Base-by-base conservation (phyloP, 176 grass and related monocot species). In the Aegilops bicornis region DNA sequence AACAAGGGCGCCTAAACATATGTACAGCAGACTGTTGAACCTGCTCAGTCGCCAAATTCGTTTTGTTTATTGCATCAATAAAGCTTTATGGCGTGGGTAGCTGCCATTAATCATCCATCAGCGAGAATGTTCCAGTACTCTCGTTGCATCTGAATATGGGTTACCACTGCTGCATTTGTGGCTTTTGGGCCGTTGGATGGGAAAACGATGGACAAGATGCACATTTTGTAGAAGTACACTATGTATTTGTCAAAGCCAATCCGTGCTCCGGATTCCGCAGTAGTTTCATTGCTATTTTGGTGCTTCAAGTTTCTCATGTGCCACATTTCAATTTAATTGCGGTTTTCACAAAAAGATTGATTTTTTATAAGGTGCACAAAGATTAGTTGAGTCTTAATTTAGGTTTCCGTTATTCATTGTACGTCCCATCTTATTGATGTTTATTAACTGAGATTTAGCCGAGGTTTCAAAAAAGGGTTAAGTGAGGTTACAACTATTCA, bases 1-100 rank as follows among this genome's bases (percentile, higher is more conserved):
- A 10, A 42, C 39, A 42, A 42, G 2, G 39, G 39, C 39, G 39
- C 25, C 56, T 1, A 73, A 86, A 16, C 66, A 85, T 82, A 84
- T 89, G 84, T 89, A 90, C 47, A 89, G 39, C 35, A 79, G 73
- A 87, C 45, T 77, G 80, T 77, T 22, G 69, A 76, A 80, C 66
- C 62, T 68, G 52, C 27, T 35, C 35, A 22, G 35, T 22, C 12
- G 24, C 22, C 60, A 24, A 23, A 85, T 54, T 69, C 29, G 15
- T 45, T 84, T 25, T 68, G 20, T 69, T 80, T 88, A 17, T 52
- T 85, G 4, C 71, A 48, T 76, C 47, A 81, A 88, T 42, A 88
- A 85, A 78, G 32, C 30, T 15, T 24, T 5, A 22, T 59, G 22
- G 56, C 56, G 56, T 59, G 7, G 50, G 50, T 54, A 54, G 50